These are phyloP conservation scores for Orbilia ellipsospora DNA, from an alignment of 2,329 filamentous ascomycete species.

Conservation along the genomic window DNA sequence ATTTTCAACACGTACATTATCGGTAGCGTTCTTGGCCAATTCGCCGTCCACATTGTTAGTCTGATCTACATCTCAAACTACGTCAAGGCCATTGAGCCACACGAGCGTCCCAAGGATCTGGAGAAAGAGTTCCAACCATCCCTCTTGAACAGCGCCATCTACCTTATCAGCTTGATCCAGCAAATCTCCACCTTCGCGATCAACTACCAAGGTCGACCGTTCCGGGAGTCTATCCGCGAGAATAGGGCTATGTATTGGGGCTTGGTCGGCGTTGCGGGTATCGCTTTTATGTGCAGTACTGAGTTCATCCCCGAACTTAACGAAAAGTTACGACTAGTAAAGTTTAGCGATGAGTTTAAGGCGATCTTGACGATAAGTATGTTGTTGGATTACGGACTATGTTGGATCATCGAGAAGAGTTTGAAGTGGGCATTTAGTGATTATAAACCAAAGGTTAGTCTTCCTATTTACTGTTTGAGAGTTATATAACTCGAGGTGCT, in stretches of 20 bases:
- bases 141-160: conserved; percentile 94
- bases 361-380: conserved; percentile 83
- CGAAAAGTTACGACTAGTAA: conserved; percentile 88
- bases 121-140: conserved; percentile 95
- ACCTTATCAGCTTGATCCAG: conserved; percentile 96
- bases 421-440: conserved; percentile 90
- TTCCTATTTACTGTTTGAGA: background rate
- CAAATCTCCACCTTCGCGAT: conserved; percentile 99
- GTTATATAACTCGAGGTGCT: background rate
- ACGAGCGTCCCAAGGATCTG: conserved; percentile 76
- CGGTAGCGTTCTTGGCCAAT: conserved; percentile 95
- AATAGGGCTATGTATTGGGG: conserved; percentile 99
- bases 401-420: conserved; percentile 85
- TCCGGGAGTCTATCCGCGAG: conserved; percentile 93
- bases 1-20: conserved; percentile 99
- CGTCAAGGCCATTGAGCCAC: conserved; percentile 82
- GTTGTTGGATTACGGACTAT: conserved; percentile 86
- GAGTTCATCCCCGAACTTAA: conserved; percentile 97
- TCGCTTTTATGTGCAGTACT: conserved; percentile 93
- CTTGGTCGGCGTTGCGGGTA: conserved; percentile 85
- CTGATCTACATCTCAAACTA: conserved; percentile 93
- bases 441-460: conserved; percentile 76
- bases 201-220: conserved; percentile 98
- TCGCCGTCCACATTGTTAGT: conserved; percentile 92
- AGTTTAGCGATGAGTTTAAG: conserved; percentile 91